Conservation (phyloP, 2,329 filamentous ascomycete species). For the Microsporum canis region DNA sequence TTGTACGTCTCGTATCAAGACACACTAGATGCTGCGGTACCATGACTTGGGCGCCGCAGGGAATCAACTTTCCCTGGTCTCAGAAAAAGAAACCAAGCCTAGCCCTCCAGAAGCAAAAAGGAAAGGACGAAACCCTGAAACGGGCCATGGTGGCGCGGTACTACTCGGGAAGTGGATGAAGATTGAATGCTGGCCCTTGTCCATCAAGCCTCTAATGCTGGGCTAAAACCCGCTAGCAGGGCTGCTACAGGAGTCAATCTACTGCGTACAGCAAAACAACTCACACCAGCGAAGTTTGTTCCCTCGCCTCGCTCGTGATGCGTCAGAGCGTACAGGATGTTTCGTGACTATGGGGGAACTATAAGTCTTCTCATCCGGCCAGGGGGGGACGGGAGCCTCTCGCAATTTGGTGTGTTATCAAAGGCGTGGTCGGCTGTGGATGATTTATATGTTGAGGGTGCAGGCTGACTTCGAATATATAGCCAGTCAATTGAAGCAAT, state of each 20-base stretch:
- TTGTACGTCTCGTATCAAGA: conserved; percentile 2
- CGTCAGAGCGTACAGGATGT: conserved; percentile 1
- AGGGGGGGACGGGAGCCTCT: neutral
- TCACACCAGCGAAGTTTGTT: conserved; percentile 1
- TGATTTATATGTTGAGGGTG: neutral
- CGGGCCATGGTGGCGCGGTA: conserved; percentile 2
- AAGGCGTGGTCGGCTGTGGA: neutral
- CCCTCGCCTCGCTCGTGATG: neutral
- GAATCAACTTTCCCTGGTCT: neutral
- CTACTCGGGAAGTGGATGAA: conserved; percentile 3
- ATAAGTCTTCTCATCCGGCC: neutral
- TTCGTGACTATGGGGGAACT: neutral
- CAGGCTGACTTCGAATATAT: neutral
- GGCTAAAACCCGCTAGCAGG: neutral
- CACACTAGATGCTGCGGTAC: neutral
- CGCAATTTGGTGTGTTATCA: neutral
- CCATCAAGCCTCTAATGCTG: neutral
- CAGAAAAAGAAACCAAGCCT: neutral
- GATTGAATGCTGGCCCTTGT: neutral
- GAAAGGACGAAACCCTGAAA: neutral
- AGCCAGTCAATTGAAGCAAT: neutral
- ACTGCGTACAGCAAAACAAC: neutral
- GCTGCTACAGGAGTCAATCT: neutral
- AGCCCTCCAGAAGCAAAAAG: neutral
- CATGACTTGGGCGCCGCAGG: neutral